phyloP scores from a whole-genome alignment of 306 rosid species.

The Rosa multiflora region DNA sequence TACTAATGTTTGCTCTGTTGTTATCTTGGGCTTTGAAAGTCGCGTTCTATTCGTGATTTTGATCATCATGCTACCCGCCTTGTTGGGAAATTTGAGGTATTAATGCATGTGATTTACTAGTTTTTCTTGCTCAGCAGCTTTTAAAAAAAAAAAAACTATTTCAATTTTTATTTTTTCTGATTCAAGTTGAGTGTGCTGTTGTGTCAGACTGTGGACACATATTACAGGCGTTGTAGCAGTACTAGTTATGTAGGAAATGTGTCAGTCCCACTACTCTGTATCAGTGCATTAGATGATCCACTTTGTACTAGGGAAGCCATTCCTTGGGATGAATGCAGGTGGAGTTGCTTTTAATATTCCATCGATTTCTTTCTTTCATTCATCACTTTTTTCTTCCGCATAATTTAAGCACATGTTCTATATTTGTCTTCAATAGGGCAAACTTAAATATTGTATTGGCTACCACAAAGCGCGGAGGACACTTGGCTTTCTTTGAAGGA shows the following conservation, averaged over 20 bases:
- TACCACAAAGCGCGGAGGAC: constrained; percentile 75
- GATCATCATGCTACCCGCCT: constrained; percentile 82
- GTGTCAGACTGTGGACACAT: constrained; percentile 89
- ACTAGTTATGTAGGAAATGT: constrained; percentile 72
- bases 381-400: constrained; percentile 9
- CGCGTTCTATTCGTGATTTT: constrained; percentile 84
- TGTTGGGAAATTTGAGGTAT: constrained; percentile 92
- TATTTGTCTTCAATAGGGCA: constrained; percentile 38
- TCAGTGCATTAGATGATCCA: constrained; percentile 96
- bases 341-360: constrained; percentile 24
- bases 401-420: constrained; percentile 17
- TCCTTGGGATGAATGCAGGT: constrained; percentile 99
- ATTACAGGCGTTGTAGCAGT: constrained; percentile 83
- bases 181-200: constrained; percentile 29
- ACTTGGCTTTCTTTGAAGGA: constrained; percentile 88
- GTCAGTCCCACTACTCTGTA: constrained; percentile 84
- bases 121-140: constrained; percentile 13
- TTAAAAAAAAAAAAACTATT: background rate
- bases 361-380: constrained; percentile 7
- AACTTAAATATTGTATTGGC: constrained; percentile 72
- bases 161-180: background rate
- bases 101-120: constrained; percentile 4
- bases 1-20: constrained; percentile 19
- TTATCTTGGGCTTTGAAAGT: constrained; percentile 48
- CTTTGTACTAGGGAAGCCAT: constrained; percentile 95